Conservation (phyloP, 306 rosid genomes). For the Rosa rugosa region DNA sequence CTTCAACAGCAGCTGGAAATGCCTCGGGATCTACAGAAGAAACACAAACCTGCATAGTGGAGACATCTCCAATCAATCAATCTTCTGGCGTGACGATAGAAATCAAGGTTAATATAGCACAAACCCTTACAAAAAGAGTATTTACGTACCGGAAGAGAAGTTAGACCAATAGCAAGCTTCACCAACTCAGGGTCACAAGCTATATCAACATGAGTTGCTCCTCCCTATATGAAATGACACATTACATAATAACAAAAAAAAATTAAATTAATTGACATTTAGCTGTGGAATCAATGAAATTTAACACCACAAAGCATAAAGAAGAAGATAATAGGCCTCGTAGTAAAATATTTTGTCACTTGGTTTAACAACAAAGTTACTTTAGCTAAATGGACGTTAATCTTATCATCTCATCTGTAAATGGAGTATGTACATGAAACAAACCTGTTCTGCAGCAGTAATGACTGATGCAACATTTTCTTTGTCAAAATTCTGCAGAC, state of each 20-base stretch:
- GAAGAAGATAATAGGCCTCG: neutral
- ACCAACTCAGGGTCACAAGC: conserved; percentile 95
- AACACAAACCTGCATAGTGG: conserved; percentile 75
- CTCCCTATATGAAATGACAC: conserved; percentile 51
- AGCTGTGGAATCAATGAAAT: conserved; percentile 7
- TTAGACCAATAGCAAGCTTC: conserved; percentile 77
- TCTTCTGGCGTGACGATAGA: neutral
- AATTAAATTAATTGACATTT: neutral
- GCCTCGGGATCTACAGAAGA: conserved; percentile 77
- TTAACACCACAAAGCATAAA: conserved; percentile 8
- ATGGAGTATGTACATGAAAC: conserved; percentile 6
- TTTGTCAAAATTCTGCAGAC: conserved; percentile 74
- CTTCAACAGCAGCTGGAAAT: conserved; percentile 81
- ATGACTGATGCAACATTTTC: conserved; percentile 81
- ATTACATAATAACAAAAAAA: neutral
- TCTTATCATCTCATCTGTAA: neutral
- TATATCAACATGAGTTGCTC: conserved; percentile 97
- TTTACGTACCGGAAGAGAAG: conserved; percentile 73
- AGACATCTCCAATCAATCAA: conserved; percentile 9
- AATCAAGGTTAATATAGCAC: neutral
- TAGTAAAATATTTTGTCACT: neutral
- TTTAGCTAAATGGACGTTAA: neutral
- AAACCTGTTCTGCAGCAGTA: conserved; percentile 90
- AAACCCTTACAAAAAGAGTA: neutral
- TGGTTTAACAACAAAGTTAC: neutral